Evolutionary conservation across 1,139 yeast species (phyloP).

Genomic region (Diutina pseudorugosa): DNA sequence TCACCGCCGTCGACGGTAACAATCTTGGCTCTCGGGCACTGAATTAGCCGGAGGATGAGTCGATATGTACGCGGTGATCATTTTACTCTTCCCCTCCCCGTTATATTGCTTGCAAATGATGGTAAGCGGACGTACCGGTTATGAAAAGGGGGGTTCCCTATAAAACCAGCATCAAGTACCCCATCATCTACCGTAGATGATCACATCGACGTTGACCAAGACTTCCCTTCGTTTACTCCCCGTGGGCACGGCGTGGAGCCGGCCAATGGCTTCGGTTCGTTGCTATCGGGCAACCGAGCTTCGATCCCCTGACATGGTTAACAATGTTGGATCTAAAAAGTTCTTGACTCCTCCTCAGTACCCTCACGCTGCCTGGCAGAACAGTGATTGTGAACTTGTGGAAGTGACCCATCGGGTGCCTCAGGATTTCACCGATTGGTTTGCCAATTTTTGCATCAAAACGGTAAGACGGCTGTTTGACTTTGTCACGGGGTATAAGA

Average conservation of each 20-base stretch:
- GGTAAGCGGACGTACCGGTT: neutral
- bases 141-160: neutral
- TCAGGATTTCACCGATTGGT: conserved; percentile 33
- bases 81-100: neutral
- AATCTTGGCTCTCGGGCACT: too few species aligned
- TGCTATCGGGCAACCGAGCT: neutral
- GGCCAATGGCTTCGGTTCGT: neutral
- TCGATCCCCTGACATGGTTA: neutral
- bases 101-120: neutral
- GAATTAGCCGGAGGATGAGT: neutral
- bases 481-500: conserved; percentile 52
- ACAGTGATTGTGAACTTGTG: conserved; percentile 35
- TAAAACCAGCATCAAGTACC: neutral
- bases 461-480: conserved; percentile 43
- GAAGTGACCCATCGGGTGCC: conserved; percentile 44
- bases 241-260: neutral
- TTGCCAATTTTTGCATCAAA: conserved; percentile 37
- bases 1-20: too few species aligned
- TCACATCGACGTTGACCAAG: neutral
- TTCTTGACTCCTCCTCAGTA: conserved; percentile 33
- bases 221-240: neutral
- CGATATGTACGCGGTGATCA: neutral
- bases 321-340: neutral
- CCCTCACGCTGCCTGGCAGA: conserved; percentile 41
- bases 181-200: neutral